These are phyloP conservation scores for Amphibolis antarctica DNA, from an alignment of 106 monocot species.

Conservation along the genomic window DNA sequence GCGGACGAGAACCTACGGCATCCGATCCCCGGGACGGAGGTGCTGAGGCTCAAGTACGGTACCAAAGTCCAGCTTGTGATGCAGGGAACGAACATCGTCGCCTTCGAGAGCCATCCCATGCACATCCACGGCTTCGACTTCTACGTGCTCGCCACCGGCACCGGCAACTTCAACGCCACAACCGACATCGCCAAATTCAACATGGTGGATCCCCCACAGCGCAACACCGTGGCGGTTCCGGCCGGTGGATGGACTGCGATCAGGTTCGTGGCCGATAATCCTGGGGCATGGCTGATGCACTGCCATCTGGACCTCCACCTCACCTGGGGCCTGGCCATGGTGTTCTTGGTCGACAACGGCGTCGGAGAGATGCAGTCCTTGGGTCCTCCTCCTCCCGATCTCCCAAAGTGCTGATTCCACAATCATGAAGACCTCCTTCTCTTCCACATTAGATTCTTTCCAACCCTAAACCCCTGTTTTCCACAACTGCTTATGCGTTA, in stretches of 20 bases:
- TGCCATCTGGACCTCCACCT: conserved; percentile 38
- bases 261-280: conserved; percentile 52
- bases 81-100: conserved; percentile 54
- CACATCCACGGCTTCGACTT: conserved; percentile 65
- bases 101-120: conserved; percentile 51
- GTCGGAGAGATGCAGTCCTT: conserved; percentile 18
- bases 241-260: conserved; percentile 62
- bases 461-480: no score
- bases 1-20: conserved; percentile 29
- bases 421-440: neutral
- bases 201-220: conserved; percentile 42
- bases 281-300: conserved; percentile 34
- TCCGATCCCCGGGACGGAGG: conserved; percentile 28
- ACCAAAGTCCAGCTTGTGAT: conserved; percentile 45
- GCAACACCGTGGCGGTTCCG: conserved; percentile 63
- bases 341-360: conserved; percentile 32
- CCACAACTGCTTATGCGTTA: no score
- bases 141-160: conserved; percentile 42
- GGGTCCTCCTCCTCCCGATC: conserved; percentile 25
- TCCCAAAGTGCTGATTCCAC: conserved; percentile 17
- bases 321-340: conserved; percentile 42
- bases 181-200: conserved; percentile 37
- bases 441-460: no score
- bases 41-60: conserved; percentile 30
- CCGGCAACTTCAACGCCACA: conserved; percentile 42